phyloP scores from a whole-genome alignment of 2,329 filamentous ascomycete genomes.

The Fusarium siculi region DNA sequence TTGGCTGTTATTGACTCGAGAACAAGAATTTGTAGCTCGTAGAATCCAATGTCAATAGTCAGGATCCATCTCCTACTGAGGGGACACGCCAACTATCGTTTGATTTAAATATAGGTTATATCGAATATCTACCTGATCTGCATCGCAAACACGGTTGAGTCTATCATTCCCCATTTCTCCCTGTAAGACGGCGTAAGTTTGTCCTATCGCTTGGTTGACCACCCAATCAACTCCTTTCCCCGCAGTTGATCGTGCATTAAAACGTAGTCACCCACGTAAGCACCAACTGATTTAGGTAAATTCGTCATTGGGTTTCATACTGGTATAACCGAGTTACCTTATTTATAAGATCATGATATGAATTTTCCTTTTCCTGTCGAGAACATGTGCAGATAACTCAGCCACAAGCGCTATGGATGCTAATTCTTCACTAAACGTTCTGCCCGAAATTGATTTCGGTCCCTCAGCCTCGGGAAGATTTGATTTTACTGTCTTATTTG shows the following conservation, averaged over 20 bases:
- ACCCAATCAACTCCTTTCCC: not conserved
- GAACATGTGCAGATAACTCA: not conserved
- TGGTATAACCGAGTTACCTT: not conserved
- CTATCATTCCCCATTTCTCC: not conserved
- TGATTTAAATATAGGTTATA: not conserved
- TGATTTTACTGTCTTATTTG: conserved; percentile 20
- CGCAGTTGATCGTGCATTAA: not conserved
- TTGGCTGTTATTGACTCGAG: not conserved
- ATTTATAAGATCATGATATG: not conserved
- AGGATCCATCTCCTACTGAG: not conserved
- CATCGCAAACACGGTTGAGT: not conserved
- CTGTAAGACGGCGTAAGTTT: not conserved
- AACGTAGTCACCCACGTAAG: not conserved
- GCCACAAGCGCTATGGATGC: not conserved
- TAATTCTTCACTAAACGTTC: not conserved
- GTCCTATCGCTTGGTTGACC: not conserved
- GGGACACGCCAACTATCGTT: no score
- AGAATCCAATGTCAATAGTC: not conserved
- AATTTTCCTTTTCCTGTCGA: not conserved
- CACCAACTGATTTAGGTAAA: not conserved
- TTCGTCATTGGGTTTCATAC: not conserved
- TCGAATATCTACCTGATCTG: not conserved
- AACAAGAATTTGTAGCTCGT: not conserved
- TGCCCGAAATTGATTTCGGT: conserved; percentile 5
- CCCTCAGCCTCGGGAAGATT: conserved; percentile 11